Evolutionary conservation across 257 asterid species (phyloP), one percentile per base, ranked within the genome.

Genomic region (Anisodus acutangulus): DNA sequence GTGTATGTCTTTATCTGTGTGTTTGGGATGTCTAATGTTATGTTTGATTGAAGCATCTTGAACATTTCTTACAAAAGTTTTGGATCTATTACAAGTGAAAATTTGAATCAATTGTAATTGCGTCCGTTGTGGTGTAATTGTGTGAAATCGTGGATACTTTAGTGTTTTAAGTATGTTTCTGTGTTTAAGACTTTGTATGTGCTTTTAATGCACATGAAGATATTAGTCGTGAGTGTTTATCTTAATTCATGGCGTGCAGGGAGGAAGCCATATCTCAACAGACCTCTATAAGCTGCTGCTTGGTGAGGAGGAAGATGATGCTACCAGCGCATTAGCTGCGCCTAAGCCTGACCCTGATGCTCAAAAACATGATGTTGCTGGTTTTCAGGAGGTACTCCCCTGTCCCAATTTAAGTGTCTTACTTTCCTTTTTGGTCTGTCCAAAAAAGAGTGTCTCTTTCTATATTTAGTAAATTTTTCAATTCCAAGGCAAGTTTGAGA

Each of bases 281-380:
- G 99, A 97, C 51, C 91, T 97, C 85, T 85, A 80, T 85, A 92
- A 96, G 83, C 91, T 95, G 92, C 99, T 92, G 87, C 92, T 93
- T 53, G 90, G 85, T 88, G 99, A 97, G 81, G 99, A 92, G 91
- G 98, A 97, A 87, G 99, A 97, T 93, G 99, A 97, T 81, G 99
- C 98, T 86, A 95, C 97, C 64, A 97, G 99, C 88, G 91, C 87
- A 78, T 90, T 97, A 87, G 92, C 93, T 86, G 92, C 95, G 5
- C 95, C 97, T 62, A 97, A 95, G 90, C 91, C 97, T 71, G 98
- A 93, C 62, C 95, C 95, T 47, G 98, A 89, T 88, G 87, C 86
- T 10, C 94, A 85, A 58, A 93, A 92, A 86, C 89, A 71, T 87
- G 90, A 89, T 81, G 85, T 84, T 83, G 80, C 94, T 87, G 85